phyloP scores from a whole-genome alignment of 139 green algal species.

The Raphidocelis subcapitata region DNA sequence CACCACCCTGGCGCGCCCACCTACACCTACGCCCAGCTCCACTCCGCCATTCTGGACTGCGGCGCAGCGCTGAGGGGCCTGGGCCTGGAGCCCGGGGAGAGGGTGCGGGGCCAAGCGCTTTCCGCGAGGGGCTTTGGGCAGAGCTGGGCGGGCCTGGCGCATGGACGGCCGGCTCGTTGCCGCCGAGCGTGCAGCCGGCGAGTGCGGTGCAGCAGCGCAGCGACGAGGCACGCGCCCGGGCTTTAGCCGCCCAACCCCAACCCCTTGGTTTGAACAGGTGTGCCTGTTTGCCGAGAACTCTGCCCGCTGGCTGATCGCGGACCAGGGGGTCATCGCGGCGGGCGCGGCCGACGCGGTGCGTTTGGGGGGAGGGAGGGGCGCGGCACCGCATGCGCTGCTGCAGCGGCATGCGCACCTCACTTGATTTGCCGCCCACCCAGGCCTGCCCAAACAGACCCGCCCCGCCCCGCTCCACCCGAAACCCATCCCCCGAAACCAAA shows the following conservation, averaged over 20 bases:
- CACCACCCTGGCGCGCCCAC: slow-evolving; percentile 36
- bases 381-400: not conserved
- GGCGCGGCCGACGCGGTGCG: slow-evolving; percentile 66
- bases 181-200: too few relatives aligned
- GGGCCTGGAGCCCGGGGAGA: slow-evolving; percentile 42
- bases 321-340: slow-evolving; percentile 77
- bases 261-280: slow-evolving; percentile 36
- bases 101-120: slow-evolving; percentile 21
- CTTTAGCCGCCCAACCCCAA: not conserved
- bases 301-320: slow-evolving; percentile 81
- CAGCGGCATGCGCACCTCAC: not conserved
- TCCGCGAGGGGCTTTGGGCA: not conserved
- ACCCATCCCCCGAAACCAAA: too few relatives aligned
- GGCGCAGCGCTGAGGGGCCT: slow-evolving; percentile 53
- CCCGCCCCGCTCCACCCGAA: not conserved
- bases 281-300: slow-evolving; percentile 85
- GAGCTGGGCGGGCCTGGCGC: not conserved
- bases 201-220: not conserved
- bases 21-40: slow-evolving; percentile 53
- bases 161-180: not conserved
- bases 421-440: too few relatives aligned
- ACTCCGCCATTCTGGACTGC: slow-evolving; percentile 47
- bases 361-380: too few relatives aligned
- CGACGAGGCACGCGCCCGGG: not conserved
- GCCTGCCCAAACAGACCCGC: not conserved